phyloP scores from a whole-genome alignment of 345 rosid species.

The Theobroma cacao region DNA sequence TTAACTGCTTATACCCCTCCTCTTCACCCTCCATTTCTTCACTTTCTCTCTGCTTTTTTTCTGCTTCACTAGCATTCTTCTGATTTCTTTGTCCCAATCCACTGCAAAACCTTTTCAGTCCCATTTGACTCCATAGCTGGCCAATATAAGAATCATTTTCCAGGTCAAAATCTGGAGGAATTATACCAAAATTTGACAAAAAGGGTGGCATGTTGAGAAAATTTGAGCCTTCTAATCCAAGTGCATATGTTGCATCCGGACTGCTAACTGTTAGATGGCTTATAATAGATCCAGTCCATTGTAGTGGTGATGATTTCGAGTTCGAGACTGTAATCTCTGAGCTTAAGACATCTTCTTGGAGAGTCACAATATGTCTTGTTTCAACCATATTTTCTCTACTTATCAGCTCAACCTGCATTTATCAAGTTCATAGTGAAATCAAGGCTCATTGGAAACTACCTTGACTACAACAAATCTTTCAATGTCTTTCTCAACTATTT shows the following conservation, averaged over 20 bases:
- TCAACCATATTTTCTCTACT: conserved; percentile 48
- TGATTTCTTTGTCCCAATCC: conserved; percentile 14
- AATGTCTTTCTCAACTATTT: too few species aligned
- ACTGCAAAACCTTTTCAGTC: conserved; percentile 11
- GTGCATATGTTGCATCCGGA: conserved; percentile 79
- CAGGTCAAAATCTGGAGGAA: conserved; percentile 42
- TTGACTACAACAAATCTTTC: too few species aligned
- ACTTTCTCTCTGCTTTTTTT: not conserved
- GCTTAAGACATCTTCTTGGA: conserved; percentile 50
- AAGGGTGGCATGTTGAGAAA: conserved; percentile 40
- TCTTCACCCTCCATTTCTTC: conserved; percentile 63
- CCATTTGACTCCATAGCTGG: conserved; percentile 21
- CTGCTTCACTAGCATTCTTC: conserved; percentile 9
- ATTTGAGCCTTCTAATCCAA: conserved; percentile 69
- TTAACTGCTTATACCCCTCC: conserved; percentile 58
- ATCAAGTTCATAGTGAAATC: not conserved
- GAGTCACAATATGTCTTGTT: conserved; percentile 49
- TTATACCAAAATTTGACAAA: conserved; percentile 33
- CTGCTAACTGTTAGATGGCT: conserved; percentile 83
- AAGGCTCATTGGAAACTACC: too few species aligned
- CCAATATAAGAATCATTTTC: conserved; percentile 18
- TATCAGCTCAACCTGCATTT: conserved; percentile 59
- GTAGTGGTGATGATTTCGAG: conserved; percentile 35
- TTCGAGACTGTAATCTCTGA: conserved; percentile 55
- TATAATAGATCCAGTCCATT: conserved; percentile 46